phyloP scores from a whole-genome alignment of 495 filamentous ascomycete species.

The Saxispiralis lemnorum region DNA sequence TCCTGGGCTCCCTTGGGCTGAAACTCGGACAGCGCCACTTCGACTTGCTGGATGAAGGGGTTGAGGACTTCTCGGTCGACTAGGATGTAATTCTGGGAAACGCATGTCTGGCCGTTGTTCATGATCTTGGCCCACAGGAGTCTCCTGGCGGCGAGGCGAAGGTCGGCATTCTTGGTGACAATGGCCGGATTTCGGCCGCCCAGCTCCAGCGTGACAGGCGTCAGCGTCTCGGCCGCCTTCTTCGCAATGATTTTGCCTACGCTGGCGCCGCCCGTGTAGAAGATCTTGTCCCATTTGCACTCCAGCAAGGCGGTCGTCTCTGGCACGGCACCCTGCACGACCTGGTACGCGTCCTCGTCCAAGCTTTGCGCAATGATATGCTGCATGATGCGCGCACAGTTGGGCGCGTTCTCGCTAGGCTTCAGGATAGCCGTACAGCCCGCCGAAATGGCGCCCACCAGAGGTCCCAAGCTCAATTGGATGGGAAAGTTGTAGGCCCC shows the following conservation, averaged over 20 bases:
- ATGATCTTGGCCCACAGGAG: slow-evolving; percentile 73
- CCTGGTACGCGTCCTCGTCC: slow-evolving; percentile 56
- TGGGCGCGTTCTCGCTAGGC: slow-evolving; percentile 65
- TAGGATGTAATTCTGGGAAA: slow-evolving; percentile 75
- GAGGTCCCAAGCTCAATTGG: slow-evolving; percentile 56
- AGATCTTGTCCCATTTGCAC: slow-evolving; percentile 92
- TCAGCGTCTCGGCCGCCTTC: slow-evolving; percentile 81
- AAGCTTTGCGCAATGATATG: slow-evolving; percentile 54
- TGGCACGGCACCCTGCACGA: slow-evolving; percentile 63
- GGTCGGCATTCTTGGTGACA: slow-evolving; percentile 62
- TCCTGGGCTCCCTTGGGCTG: slow-evolving; percentile 64
- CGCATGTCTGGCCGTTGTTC: slow-evolving; percentile 79
- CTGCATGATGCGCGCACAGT: slow-evolving; percentile 60
- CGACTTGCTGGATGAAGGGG: slow-evolving; percentile 57
- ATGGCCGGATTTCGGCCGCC: slow-evolving; percentile 86
- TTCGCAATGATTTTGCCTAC: slow-evolving; percentile 80
- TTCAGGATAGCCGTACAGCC: slow-evolving; percentile 83
- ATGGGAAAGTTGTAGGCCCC: slow-evolving; percentile 90
- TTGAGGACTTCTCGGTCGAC: slow-evolving; percentile 57
- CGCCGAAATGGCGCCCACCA: slow-evolving; percentile 79
- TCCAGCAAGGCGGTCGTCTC: slow-evolving; percentile 70
- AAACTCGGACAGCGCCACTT: slow-evolving; percentile 54
- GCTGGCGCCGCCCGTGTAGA: slow-evolving; percentile 65
- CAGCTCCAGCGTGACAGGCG: slow-evolving; percentile 74
- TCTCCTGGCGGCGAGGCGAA: slow-evolving; percentile 62